Evolutionary conservation across 257 asterid genomes (phyloP).

Genomic region (Solanum etuberosum): DNA sequence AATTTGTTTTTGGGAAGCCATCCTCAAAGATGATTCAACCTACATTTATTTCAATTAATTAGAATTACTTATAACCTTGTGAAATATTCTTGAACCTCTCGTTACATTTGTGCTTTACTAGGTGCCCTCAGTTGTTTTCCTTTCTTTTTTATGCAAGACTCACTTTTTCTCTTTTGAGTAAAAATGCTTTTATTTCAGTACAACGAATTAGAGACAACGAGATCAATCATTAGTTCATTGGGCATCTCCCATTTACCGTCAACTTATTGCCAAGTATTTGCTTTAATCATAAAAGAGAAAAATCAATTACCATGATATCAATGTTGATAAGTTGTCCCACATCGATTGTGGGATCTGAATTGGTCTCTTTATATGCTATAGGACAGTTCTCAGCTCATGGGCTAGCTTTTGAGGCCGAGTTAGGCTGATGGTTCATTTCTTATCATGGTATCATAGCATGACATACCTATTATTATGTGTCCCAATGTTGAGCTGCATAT

Average conservation of each 20-base stretch:
- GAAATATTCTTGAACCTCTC: not conserved
- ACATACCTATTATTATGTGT: not conserved
- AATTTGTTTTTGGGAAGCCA: not conserved
- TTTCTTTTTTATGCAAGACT: not conserved
- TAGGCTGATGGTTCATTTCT: not conserved
- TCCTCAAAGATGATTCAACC: not conserved
- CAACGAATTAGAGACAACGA: not conserved
- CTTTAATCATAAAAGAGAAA: not conserved
- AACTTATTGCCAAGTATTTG: not conserved
- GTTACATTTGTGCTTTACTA: not conserved
- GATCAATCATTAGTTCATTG: not conserved
- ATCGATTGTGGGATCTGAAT: not conserved
- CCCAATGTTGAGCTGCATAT: not conserved
- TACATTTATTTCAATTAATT: not conserved
- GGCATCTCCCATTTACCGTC: not conserved
- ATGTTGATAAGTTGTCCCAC: not conserved
- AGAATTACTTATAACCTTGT: not conserved
- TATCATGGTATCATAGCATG: not conserved
- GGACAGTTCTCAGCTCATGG: not conserved
- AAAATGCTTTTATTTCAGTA: not conserved
- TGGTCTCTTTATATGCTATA: not conserved
- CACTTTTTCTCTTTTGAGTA: not conserved
- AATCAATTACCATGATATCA: too few relatives aligned
- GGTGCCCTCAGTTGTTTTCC: not conserved
- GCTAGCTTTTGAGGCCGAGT: not conserved